A percentile compares a stretch with the other conserved stretches of the same genome.
Evolutionary conservation across 768 basidiomycete genomes (phyloP).

Genomic region (Mycena albidolilacea): DNA sequence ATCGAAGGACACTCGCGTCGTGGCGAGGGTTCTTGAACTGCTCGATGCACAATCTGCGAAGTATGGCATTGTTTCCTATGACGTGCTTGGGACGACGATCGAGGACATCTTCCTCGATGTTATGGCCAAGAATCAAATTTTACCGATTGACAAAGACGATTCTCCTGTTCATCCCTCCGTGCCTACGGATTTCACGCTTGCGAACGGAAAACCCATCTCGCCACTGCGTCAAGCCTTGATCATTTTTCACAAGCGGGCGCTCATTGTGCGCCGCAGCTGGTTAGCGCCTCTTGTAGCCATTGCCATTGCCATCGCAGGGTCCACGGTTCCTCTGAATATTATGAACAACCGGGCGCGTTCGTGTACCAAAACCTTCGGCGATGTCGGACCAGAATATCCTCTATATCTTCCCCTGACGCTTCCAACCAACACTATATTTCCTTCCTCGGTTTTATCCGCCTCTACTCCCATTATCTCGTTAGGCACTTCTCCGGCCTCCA

Average conservation of each 20-base stretch:
- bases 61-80: conserved; percentile 66
- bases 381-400: no score
- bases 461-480: no score
- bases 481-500: no score
- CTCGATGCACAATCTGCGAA: conserved; percentile 61
- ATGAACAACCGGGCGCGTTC: conserved; percentile 65
- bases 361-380: conserved; percentile 56
- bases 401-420: conserved; percentile 56
- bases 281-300: conserved; percentile 71
- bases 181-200: conserved; percentile 54
- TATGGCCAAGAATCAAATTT: conserved; percentile 59
- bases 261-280: conserved; percentile 80
- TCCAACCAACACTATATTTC: conserved; percentile 36
- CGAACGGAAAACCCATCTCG: conserved; percentile 67
- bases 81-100: conserved; percentile 80
- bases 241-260: conserved; percentile 78
- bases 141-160: no score
- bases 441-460: conserved; percentile 46
- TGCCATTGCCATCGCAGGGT: conserved; percentile 70
- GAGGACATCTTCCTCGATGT: conserved; percentile 87
- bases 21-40: conserved; percentile 69
- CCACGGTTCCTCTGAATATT: conserved; percentile 79
- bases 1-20: conserved; percentile 67
- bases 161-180: no score
- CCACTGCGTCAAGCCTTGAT: conserved; percentile 78